A percentile compares a stretch with the other conserved stretches of the same genome.
Evolutionary conservation across 768 basidiomycete genomes (phyloP).

Genomic region (Lactarius akahatsu): DNA sequence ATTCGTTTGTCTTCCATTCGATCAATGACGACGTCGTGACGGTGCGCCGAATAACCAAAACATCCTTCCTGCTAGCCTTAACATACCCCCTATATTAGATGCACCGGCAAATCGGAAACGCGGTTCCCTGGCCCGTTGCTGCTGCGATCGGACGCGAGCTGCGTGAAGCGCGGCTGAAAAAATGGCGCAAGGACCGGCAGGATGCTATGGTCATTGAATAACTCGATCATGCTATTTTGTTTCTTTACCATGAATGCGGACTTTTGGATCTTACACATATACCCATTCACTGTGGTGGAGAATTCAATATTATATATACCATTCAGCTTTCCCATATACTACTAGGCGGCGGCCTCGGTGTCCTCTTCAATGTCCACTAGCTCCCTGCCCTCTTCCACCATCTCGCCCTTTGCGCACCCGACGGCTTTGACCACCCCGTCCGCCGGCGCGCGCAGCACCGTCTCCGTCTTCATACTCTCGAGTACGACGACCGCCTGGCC

Average conservation of each 20-base stretch:
- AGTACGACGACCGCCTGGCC: slow-evolving; percentile 81
- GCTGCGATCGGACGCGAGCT: slow-evolving; percentile 66
- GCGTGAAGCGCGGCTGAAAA: slow-evolving; percentile 48
- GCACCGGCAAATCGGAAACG: slow-evolving; percentile 80
- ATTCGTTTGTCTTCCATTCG: slow-evolving; percentile 63
- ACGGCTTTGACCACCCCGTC: slow-evolving; percentile 70
- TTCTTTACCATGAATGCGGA: not conserved
- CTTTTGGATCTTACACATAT: not conserved
- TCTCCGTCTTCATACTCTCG: slow-evolving; percentile 99
- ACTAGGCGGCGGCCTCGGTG: not conserved
- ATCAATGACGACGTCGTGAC: slow-evolving; percentile 54
- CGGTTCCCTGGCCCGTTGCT: slow-evolving; percentile 67
- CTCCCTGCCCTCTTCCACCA: slow-evolving; percentile 86
- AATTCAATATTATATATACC: not conserved
- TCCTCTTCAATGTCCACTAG: slow-evolving; percentile 65
- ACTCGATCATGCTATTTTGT: not conserved
- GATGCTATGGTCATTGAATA: slow-evolving; percentile 25
- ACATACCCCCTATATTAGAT: slow-evolving; percentile 45
- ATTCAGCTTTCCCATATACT: not conserved
- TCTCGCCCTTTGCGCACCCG: slow-evolving; percentile 80
- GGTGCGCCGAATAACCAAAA: slow-evolving; percentile 41
- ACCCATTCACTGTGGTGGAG: not conserved
- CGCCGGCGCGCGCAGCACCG: slow-evolving; percentile 69
- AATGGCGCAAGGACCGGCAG: slow-evolving; percentile 28
- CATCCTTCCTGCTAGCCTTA: too few species aligned